These are phyloP conservation scores for Nicotiana paniculata DNA, from an alignment of 257 asterid species.

Conservation along the genomic window DNA sequence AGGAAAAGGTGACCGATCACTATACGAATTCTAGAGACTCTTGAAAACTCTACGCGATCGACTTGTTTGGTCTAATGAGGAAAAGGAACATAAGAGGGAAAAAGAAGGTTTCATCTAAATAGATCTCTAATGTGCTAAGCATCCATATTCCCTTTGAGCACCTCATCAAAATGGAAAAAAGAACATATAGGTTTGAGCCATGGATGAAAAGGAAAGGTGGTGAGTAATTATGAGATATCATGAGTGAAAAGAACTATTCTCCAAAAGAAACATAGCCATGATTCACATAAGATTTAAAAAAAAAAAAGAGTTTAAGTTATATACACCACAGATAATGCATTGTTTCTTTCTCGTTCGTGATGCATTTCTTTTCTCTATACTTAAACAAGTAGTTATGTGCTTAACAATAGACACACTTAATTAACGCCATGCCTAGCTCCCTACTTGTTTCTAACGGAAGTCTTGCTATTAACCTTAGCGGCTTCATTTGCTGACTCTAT, in stretches of 20 bases:
- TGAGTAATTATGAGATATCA: not conserved
- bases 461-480: not conserved
- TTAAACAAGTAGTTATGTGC: not conserved
- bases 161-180: not conserved
- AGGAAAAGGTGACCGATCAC: not conserved
- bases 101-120: not conserved
- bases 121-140: not conserved
- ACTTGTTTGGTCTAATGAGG: not conserved
- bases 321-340: too few relatives aligned
- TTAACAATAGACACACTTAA: too few relatives aligned
- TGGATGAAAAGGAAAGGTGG: not conserved
- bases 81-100: not conserved
- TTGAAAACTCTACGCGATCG: not conserved
- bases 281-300: too few relatives aligned
- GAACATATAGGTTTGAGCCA: not conserved
- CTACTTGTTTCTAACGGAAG: not conserved
- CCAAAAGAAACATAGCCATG: too few relatives aligned
- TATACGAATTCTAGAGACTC: not conserved
- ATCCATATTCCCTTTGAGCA: not conserved
- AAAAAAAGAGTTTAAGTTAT: too few relatives aligned
- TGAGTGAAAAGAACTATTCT: not conserved
- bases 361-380: not conserved
- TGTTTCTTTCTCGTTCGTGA: too few relatives aligned
- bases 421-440: not conserved
- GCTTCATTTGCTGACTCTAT: not conserved